A percentile compares a stretch with the other conserved stretches of the same genome.
These are phyloP conservation scores for Fagus crenata DNA, from an alignment of 306 rosid species.

Conservation along the genomic window DNA sequence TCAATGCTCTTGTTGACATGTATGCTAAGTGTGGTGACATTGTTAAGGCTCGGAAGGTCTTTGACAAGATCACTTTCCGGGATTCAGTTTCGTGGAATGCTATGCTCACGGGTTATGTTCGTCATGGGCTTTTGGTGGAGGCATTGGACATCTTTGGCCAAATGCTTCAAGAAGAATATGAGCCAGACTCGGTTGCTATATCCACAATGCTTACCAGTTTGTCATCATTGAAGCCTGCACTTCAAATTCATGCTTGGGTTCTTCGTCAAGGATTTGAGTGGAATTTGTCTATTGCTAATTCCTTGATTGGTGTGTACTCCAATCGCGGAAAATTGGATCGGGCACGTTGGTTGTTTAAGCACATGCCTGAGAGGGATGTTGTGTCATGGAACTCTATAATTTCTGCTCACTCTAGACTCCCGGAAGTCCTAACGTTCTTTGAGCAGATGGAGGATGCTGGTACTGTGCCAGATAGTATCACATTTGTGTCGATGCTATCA, in stretches of 20 bases:
- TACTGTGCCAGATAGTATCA: constrained; percentile 57
- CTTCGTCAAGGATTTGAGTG: constrained; percentile 58
- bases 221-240: constrained; percentile 43
- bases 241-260: constrained; percentile 78
- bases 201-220: constrained; percentile 50
- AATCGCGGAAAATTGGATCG: constrained; percentile 49
- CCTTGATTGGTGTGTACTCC: constrained; percentile 65
- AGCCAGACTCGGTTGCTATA: constrained; percentile 63
- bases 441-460: constrained; percentile 59
- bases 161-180: constrained; percentile 54
- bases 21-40: constrained; percentile 90
- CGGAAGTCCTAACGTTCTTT: constrained; percentile 56
- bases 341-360: constrained; percentile 56
- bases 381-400: constrained; percentile 87
- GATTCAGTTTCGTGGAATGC: constrained; percentile 89
- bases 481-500: constrained; percentile 74
- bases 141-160: constrained; percentile 52
- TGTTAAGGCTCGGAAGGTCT: constrained; percentile 69
- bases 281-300: constrained; percentile 69
- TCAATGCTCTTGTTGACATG: constrained; percentile 85
- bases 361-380: constrained; percentile 74
- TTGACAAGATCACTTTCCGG: constrained; percentile 47
- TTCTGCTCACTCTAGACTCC: constrained; percentile 62
- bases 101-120: constrained; percentile 69
- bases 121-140: constrained; percentile 58